These are phyloP conservation scores for Rhizomucor miehei DNA, from an alignment of 371 early-diverging fungal species.

Conservation along the genomic window DNA sequence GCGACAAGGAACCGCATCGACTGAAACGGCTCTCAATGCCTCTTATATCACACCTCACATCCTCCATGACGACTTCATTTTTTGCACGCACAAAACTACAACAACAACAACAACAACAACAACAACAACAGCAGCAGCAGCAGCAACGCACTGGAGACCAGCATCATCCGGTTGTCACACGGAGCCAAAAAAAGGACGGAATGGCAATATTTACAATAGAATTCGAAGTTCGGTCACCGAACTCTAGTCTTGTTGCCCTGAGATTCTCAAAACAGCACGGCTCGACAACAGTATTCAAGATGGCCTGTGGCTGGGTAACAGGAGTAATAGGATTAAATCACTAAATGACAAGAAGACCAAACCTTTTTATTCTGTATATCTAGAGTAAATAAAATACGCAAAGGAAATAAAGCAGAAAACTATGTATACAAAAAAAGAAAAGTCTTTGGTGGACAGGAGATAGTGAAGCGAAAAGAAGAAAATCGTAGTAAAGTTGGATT, in stretches of 20 bases:
- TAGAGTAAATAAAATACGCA: neutral
- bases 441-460: too few species aligned
- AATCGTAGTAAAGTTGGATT: too few species aligned
- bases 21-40: conserved; percentile 29
- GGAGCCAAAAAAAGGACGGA: conserved; percentile 29
- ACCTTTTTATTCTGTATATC: neutral
- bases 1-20: conserved; percentile 7
- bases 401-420: too few species aligned
- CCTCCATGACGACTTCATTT: conserved; percentile 43
- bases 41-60: conserved; percentile 35
- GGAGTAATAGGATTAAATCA: conserved; percentile 30
- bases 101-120: conserved; percentile 10
- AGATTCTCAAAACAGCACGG: conserved; percentile 42
- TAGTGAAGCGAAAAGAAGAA: too few species aligned
- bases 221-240: conserved; percentile 11
- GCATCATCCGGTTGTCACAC: neutral
- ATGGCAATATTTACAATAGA: conserved; percentile 33
- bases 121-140: conserved; percentile 6
- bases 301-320: conserved; percentile 44
- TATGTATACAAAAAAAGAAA: too few species aligned
- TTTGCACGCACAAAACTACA: conserved; percentile 32
- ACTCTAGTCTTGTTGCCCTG: conserved; percentile 14
- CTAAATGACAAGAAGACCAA: neutral
- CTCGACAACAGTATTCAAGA: conserved; percentile 40
- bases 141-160: neutral